Evolutionary conservation across 2,329 filamentous ascomycete species (phyloP).

Genomic region (Neurospora crassa): DNA sequence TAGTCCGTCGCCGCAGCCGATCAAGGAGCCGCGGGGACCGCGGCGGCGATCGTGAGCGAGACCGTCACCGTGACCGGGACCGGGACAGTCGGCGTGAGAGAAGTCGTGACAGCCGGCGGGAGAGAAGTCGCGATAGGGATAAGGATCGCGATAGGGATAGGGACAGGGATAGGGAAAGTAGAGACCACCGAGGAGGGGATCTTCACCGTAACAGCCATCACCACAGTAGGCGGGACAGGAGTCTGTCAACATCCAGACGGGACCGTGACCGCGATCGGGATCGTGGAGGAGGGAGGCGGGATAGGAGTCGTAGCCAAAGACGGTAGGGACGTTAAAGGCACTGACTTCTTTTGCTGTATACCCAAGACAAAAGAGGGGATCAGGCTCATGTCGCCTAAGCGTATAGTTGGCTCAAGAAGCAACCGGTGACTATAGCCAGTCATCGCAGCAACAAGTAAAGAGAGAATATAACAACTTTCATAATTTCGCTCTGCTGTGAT

Average conservation of each 20-base stretch:
- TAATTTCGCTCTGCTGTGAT: background rate
- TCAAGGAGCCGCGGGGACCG: conserved; percentile 10
- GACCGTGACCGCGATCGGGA: conserved; percentile 21
- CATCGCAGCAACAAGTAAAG: background rate
- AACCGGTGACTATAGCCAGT: background rate
- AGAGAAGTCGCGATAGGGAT: conserved; percentile 5
- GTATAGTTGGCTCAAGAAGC: background rate
- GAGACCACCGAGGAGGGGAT: conserved; percentile 2
- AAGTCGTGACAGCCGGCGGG: conserved; percentile 5
- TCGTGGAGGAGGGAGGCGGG: conserved; percentile 17
- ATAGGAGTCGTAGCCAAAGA: conserved; percentile 16
- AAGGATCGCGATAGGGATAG: conserved; percentile 8
- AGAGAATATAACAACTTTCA: background rate
- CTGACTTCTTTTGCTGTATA: background rate
- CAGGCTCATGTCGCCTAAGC: background rate
- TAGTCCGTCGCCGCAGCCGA: conserved; percentile 5
- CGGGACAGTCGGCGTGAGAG: conserved; percentile 22
- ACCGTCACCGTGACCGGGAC: conserved; percentile 12
- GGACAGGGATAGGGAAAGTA: conserved; percentile 12
- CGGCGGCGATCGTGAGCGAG: conserved; percentile 7
- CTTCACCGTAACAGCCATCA: conserved; percentile 9
- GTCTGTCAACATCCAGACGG: conserved; percentile 16
- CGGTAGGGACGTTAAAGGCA: conserved; percentile 1
- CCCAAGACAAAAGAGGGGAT: background rate
- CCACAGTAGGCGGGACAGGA: conserved; percentile 7